Conservation (phyloP, 768 basidiomycete species). For the Gymnopilus dilepis region DNA sequence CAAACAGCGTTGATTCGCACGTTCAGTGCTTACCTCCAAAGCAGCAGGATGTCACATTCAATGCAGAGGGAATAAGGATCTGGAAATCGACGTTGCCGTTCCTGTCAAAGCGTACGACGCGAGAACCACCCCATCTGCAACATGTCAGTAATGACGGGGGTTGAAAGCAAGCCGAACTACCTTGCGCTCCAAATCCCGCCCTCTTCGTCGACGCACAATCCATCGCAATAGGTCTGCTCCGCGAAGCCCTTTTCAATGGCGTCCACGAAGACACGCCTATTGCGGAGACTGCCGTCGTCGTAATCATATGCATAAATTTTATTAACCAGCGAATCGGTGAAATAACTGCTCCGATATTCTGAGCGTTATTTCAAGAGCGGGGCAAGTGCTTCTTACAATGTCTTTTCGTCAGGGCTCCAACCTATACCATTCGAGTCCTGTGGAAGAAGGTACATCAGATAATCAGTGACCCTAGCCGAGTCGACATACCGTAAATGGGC, state of each 20-base stretch:
- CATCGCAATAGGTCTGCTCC: conserved; percentile 62
- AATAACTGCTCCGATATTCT: conserved; percentile 52
- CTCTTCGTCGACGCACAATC: conserved; percentile 66
- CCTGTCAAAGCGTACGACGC: conserved; percentile 57
- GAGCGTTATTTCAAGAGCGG: conserved; percentile 10
- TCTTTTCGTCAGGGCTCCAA: conserved; percentile 66
- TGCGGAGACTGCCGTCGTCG: conserved; percentile 57
- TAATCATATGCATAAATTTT: conserved; percentile 74
- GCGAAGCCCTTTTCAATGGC: conserved; percentile 57
- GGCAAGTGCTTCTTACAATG: conserved; percentile 46
- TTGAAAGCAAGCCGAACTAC: conserved; percentile 30
- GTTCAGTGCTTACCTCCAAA: conserved; percentile 58
- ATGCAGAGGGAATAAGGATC: conserved; percentile 62
- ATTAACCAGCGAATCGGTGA: conserved; percentile 71
- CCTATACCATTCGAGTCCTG: conserved; percentile 71
- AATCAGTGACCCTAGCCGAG: conserved; percentile 7
- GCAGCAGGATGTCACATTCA: conserved; percentile 70
- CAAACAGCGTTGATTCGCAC: conserved; percentile 10
- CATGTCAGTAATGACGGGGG: conserved; percentile 14
- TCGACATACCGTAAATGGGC: conserved; percentile 64
- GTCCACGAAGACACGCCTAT: conserved; percentile 63
- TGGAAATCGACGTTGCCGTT: conserved; percentile 62
- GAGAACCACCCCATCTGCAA: conserved; percentile 67
- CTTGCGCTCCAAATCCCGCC: conserved; percentile 71
- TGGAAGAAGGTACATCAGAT: conserved; percentile 17